These are phyloP conservation scores for Trypanosoma scelopori DNA, from an alignment of 208 protist species.

Conservation along the genomic window DNA sequence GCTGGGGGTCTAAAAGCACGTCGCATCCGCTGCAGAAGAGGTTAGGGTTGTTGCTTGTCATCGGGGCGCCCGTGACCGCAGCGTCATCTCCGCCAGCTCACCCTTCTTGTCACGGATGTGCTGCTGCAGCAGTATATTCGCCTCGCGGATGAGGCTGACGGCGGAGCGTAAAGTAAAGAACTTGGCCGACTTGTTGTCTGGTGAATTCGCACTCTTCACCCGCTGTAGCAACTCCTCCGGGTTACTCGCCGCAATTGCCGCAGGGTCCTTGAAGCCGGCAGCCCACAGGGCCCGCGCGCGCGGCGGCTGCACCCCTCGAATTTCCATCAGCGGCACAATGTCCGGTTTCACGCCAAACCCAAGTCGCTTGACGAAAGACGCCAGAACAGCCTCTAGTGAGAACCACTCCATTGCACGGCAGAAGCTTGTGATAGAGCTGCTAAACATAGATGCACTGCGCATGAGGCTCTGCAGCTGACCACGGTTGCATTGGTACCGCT, in stretches of 20 bases:
- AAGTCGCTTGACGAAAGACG: constrained; percentile 83
- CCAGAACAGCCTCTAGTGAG: constrained; percentile 82
- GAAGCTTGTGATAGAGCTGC: constrained; percentile 86
- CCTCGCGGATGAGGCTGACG: constrained; percentile 57
- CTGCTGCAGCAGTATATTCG: constrained; percentile 51
- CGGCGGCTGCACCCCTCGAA: constrained; percentile 66
- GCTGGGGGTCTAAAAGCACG: too few species aligned
- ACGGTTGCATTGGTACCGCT: constrained; percentile 70
- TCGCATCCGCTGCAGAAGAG: too few species aligned
- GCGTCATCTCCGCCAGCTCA: constrained; percentile 62
- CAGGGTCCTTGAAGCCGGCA: constrained; percentile 64
- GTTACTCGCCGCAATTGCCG: constrained; percentile 48
- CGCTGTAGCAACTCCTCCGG: constrained; percentile 59
- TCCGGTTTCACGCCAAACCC: constrained; percentile 89
- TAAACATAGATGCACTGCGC: constrained; percentile 84
- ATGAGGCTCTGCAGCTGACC: constrained; percentile 85
- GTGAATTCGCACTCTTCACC: constrained; percentile 55
- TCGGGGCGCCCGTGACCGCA: constrained; percentile 5
- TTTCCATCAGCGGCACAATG: constrained; percentile 90
- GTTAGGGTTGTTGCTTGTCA: not conserved
- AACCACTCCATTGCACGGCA: constrained; percentile 90
- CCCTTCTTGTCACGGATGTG: constrained; percentile 72
- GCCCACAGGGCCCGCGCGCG: constrained; percentile 84
- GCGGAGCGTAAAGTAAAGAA: constrained; percentile 73
- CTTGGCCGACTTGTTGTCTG: constrained; percentile 60